Base-by-base conservation (phyloP, 2,329 filamentous ascomycete genomes). In the Colletotrichum chlorophyti region DNA sequence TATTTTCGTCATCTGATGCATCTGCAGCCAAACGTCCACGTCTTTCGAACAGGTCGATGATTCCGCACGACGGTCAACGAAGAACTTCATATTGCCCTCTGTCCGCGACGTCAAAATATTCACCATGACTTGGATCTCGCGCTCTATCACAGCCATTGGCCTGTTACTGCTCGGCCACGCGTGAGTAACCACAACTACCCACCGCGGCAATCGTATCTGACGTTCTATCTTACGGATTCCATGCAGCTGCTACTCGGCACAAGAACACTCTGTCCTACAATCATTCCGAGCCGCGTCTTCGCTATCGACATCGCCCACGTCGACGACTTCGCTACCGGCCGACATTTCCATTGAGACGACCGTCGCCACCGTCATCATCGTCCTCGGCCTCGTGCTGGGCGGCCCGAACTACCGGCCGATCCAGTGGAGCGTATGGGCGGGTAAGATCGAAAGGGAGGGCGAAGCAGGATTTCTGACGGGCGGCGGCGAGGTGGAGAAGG, bases 291-390 rank as follows among this genome's bases (percentile, higher is more conserved):
- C 74, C 49, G 78, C 81, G 47, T 60, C 41, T 19, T 41, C 26
- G 3, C 15, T 60, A 8, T 40, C 53, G n/a, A 79, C 80, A 29
- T 73, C 80, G 38, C 76, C 78, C 26, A 71, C 79, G 37, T 68
- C 77, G 4, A 68, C 76, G 23, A 72, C 81, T 4, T 78, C 83
- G 14, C 82, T 98, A 2, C 94, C 95, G 0, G 76, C 91, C 61
- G 95, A 99, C 69, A 96, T 99, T 67, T 86, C 87, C 32, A 83
- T 96, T 65, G 95, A 99, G 76, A 93, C 93, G 1, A 79, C 98
- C 14, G 73, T 90, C 38, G 91, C 93, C 2, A 88, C 95, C 5
- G 73, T 96, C 21, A 71, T 93, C n/a, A 83, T 96, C n/a, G 91
- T 89, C 52, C 72, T 92, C 1, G 95, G 94, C 37, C 85, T 98